These are phyloP conservation scores for Ensete glaucum DNA, from an alignment of 176 grass and related monocot genomes.

Conservation along the genomic window DNA sequence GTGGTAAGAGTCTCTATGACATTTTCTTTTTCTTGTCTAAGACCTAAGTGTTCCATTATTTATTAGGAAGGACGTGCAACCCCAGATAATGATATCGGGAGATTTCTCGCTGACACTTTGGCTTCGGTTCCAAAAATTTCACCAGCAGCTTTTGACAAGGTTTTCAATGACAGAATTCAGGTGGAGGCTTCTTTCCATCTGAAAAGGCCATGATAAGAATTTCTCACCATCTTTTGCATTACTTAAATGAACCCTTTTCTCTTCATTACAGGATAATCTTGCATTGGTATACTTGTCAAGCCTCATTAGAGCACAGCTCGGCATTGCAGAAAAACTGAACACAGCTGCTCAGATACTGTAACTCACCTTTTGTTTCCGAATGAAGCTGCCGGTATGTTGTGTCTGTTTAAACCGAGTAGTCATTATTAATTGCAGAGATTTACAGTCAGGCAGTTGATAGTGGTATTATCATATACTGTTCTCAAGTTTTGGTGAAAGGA, in stretches of 20 bases:
- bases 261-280: constrained; percentile 58
- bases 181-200: constrained; percentile 23
- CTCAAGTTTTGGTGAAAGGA: too few species aligned
- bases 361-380: neutral
- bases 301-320: constrained; percentile 80
- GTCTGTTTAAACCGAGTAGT: too few species aligned
- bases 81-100: constrained; percentile 64
- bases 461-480: too few species aligned
- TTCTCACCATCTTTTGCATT: too few species aligned
- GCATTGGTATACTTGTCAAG: constrained; percentile 78
- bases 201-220: neutral
- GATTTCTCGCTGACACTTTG: constrained; percentile 55
- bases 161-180: constrained; percentile 92
- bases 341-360: constrained; percentile 77
- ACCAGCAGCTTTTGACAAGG: constrained; percentile 66
- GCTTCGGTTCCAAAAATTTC: constrained; percentile 68
- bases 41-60: neutral
- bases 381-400: too few species aligned
- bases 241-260: neutral
- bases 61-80: constrained; percentile 55
- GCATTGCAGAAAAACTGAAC: constrained; percentile 83
- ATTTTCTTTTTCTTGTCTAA: neutral
- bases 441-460: too few species aligned
- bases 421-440: too few species aligned
- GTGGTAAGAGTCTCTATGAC: constrained; percentile 36